phyloP scores from a whole-genome alignment of 805 yeast genomes.

The Scheffersomyces ergatensis region DNA sequence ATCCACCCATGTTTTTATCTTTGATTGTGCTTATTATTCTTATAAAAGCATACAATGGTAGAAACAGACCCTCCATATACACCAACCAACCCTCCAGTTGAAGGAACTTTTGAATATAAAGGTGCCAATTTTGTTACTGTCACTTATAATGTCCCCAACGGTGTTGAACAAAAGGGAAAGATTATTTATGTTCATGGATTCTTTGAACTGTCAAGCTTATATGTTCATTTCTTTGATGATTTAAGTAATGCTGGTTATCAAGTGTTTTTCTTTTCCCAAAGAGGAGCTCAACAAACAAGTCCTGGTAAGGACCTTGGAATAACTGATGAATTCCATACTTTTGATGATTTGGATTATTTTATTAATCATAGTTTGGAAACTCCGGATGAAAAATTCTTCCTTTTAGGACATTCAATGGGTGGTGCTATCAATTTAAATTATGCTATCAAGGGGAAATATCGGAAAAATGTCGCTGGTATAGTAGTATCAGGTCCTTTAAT shows the following conservation, averaged over 20 bases:
- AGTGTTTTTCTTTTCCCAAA: constrained; percentile 66
- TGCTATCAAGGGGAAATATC: constrained; percentile 52
- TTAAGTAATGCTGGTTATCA: constrained; percentile 57
- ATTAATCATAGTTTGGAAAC: constrained; percentile 40
- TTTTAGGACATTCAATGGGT: constrained; percentile 81
- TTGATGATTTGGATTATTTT: constrained; percentile 60
- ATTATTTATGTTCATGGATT: constrained; percentile 70
- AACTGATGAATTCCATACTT: constrained; percentile 55
- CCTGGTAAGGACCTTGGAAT: constrained; percentile 55
- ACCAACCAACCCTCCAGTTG: constrained; percentile 27
- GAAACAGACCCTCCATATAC: constrained; percentile 30
- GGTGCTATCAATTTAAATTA: constrained; percentile 71
- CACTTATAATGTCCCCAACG: constrained; percentile 38
- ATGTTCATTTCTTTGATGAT: constrained; percentile 52
- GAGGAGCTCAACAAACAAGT: constrained; percentile 72
- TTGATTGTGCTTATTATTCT: too few species aligned
- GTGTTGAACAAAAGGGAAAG: constrained; percentile 44
- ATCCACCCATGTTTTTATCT: too few species aligned
- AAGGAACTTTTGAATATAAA: constrained; percentile 28
- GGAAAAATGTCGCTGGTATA: constrained; percentile 44
- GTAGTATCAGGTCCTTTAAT: constrained; percentile 61
- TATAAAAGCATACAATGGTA: constrained; percentile 1
- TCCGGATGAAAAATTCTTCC: constrained; percentile 39
- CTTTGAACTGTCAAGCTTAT: constrained; percentile 53
- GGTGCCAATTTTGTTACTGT: constrained; percentile 41